phyloP scores from a whole-genome alignment of 257 asterid genomes.

The Buddleja alternifolia region DNA sequence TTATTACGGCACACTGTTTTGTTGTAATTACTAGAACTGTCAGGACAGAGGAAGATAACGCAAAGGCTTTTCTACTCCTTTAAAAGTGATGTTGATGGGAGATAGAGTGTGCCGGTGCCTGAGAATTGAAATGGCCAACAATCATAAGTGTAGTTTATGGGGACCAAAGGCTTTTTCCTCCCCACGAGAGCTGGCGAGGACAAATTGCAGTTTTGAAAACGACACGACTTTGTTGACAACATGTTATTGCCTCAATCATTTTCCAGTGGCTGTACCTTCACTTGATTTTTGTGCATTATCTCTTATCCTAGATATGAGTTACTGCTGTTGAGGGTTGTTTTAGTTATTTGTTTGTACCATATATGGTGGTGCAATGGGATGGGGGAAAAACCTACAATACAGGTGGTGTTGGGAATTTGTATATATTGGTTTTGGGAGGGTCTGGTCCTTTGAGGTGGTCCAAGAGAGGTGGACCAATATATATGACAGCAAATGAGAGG shows the following conservation, averaged over 20 bases:
- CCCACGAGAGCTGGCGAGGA: conserved; percentile 28
- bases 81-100: conserved; percentile 20
- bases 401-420: not conserved
- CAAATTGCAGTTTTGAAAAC: conserved; percentile 30
- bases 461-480: conserved; percentile 19
- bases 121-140: conserved; percentile 4
- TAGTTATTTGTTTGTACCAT: conserved; percentile 1
- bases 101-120: not conserved
- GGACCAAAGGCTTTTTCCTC: conserved; percentile 30
- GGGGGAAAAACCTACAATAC: not conserved
- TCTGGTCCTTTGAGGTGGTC: not conserved
- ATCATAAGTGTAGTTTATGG: conserved; percentile 11
- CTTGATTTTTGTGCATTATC: not conserved
- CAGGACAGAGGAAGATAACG: not conserved
- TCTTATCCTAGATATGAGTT: conserved; percentile 14
- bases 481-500: conserved; percentile 18
- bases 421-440: not conserved
- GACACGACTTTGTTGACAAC: conserved; percentile 22
- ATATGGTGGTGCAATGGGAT: not conserved
- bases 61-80: not conserved
- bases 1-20: not conserved
- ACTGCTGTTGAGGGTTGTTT: conserved; percentile 5
- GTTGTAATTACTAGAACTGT: not conserved
- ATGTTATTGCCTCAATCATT: conserved; percentile 1
- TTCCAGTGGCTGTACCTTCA: not conserved